These are phyloP conservation scores for Wallacemonas collosoma DNA, from an alignment of 208 protist species.

Conservation along the genomic window DNA sequence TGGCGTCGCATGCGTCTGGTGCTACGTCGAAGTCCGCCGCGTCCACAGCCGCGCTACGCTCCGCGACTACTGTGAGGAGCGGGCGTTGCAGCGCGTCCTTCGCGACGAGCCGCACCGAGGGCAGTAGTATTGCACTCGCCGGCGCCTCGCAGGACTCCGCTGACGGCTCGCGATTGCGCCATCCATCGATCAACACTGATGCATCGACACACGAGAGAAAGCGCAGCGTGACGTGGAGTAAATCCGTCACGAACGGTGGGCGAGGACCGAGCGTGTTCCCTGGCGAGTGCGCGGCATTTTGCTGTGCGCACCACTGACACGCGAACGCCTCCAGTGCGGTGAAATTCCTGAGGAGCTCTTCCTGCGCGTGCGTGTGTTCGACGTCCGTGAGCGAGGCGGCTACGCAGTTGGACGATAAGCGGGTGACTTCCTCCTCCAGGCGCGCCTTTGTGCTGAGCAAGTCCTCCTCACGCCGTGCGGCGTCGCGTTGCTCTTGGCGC, in stretches of 20 bases:
- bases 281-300: not conserved
- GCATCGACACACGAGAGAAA: conserved; percentile 14
- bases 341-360: conserved; percentile 2
- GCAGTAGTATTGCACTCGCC: not conserved
- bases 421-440: conserved; percentile 1
- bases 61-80: not conserved
- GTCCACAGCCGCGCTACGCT: not conserved
- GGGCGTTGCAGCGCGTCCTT: not conserved
- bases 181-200: not conserved
- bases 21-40: not conserved
- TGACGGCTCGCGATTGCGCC: not conserved
- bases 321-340: conserved; percentile 8
- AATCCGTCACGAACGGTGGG: not conserved
- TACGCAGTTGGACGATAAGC: not conserved
- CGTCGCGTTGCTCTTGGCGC: conserved; percentile 3
- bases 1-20: not conserved
- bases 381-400: not conserved
- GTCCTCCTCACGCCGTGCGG: not conserved
- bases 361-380: not conserved
- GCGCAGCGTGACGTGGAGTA: conserved; percentile 13
- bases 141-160: not conserved
- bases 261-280: no score
- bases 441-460: not conserved
- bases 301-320: conserved; percentile 5
- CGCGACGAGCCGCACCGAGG: not conserved